phyloP scores from a whole-genome alignment of 495 filamentous ascomycete genomes.

The Neurospora sp. region DNA sequence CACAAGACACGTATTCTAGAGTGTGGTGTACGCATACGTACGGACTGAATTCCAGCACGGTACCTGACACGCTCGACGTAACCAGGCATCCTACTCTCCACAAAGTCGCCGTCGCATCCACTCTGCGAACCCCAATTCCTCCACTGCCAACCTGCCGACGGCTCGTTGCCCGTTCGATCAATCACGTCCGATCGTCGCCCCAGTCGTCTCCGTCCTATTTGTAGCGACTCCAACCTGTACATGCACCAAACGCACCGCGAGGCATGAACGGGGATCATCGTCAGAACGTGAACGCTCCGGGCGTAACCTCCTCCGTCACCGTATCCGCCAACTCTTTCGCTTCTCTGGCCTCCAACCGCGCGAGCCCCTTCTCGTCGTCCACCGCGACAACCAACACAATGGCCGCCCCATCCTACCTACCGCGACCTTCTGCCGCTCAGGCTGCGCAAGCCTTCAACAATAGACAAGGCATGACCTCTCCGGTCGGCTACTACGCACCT shows the following conservation, averaged over 20 bases:
- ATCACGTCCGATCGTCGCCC: constrained; percentile 29
- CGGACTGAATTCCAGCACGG: not conserved
- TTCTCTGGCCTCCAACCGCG: constrained; percentile 26
- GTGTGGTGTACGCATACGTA: too few relatives aligned
- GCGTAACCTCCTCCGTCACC: constrained; percentile 25
- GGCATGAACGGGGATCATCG: constrained; percentile 33
- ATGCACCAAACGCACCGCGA: constrained; percentile 28
- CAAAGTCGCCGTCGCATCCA: constrained; percentile 12
- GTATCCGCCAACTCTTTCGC: constrained; percentile 17
- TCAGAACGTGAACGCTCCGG: constrained; percentile 13
- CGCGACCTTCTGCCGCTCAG: constrained; percentile 3
- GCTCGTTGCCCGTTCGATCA: constrained; percentile 22
- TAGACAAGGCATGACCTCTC: constrained; percentile 18
- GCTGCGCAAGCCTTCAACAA: constrained; percentile 20
- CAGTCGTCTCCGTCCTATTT: constrained; percentile 7
- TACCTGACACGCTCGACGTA: not conserved
- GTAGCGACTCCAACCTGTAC: not conserved
- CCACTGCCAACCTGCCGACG: constrained; percentile 1
- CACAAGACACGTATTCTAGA: not conserved
- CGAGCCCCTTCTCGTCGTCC: constrained; percentile 24
- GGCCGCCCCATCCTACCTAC: constrained; percentile 28
- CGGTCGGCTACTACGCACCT: constrained; percentile 29
- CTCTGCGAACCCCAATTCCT: constrained; percentile 13
- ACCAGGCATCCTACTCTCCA: not conserved
- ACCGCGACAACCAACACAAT: constrained; percentile 27